Evolutionary conservation across 73 alveolate genomes (phyloP).

Genomic region (Stentor roeselii): DNA sequence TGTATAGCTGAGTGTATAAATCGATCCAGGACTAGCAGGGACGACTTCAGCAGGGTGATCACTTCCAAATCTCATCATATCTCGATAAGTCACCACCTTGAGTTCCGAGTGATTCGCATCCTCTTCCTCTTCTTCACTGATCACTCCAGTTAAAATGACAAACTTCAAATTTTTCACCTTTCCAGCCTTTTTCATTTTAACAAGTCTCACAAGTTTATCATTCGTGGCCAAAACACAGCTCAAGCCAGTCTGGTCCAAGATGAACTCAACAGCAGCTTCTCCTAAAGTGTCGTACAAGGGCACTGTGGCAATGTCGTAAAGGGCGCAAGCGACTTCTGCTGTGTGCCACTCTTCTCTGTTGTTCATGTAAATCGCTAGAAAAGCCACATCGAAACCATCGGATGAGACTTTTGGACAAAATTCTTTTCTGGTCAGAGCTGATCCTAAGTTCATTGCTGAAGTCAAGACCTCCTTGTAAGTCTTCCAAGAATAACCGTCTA

Average conservation of each 20-base stretch:
- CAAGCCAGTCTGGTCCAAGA: slow-evolving; percentile 65
- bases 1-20: slow-evolving; percentile 88
- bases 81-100: slow-evolving; percentile 36
- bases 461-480: slow-evolving; percentile 56
- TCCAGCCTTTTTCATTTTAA: slow-evolving; percentile 50
- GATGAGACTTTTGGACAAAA: slow-evolving; percentile 48
- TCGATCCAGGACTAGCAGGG: slow-evolving; percentile 51
- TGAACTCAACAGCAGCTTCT: slow-evolving; percentile 60
- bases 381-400: slow-evolving; percentile 42
- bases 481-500: slow-evolving; percentile 65
- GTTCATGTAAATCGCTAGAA: slow-evolving; percentile 67
- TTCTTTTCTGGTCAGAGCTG: slow-evolving; percentile 33
- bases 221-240: slow-evolving; percentile 44
- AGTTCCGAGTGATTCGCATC: slow-evolving; percentile 42
- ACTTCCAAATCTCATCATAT: slow-evolving; percentile 47
- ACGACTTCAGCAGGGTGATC: slow-evolving; percentile 31
- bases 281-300: slow-evolving; percentile 92
- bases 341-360: slow-evolving; percentile 86
- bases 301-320: slow-evolving; percentile 64
- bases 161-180: slow-evolving; percentile 41
- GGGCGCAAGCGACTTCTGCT: slow-evolving; percentile 56
- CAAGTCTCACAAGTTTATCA: slow-evolving; percentile 36
- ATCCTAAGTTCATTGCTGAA: slow-evolving; percentile 39
- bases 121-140: slow-evolving; percentile 38
- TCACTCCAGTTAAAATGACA: slow-evolving; percentile 42